Base-by-base conservation (phyloP, 495 filamentous ascomycete genomes). In the Penicillium steckii region DNA sequence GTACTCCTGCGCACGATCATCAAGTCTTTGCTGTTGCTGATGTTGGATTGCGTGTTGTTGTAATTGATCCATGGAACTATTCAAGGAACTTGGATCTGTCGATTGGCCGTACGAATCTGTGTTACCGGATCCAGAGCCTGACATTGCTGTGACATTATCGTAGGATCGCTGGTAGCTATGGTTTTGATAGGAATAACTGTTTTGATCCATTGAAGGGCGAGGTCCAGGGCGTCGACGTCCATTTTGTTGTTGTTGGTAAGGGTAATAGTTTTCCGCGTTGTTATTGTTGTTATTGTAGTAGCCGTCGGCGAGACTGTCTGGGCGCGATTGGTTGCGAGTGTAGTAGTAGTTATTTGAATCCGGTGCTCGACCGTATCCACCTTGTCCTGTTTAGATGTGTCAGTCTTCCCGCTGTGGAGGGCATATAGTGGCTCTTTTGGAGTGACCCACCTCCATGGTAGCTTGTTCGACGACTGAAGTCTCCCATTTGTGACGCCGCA, bases 31-130 rank as follows among this genome's bases (percentile, higher is more conserved):
- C 60, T 64, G 56, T 27, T 27, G 26, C 26, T 27, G 26, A 27
- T 65, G 59, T 32, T 69, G 65, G 45, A 82, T 73, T 24, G 41
- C 50, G 8, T 78, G 71, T 47, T 84, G 80, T 37, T 82, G 78
- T 21, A 84, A 70, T 44, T 88, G 85, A 55, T 96, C 90, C 48
- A 92, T 79, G 3, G 89, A 95, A 71, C 89, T 95, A 70, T 95
- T 95, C 52, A 95, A 84, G 52, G 89, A 94, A 66, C 88, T 95
- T 1, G 90, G 91, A 56, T 96, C 90, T 26, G 89, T 95, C 37
- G 85, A 86, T 62, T 91, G 89, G n/a, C 83, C 86, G 59, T 80
- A 83, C 13, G 83, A 82, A 37, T 94, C 89, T 38, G 78, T 77
- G 43, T 73, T 83, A 43, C 62, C 61, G 44, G 83, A 86, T 27